Percentiles rank a stretch among this genome's conserved stretches.
Evolutionary conservation across 1,284 basidiomycete genomes (phyloP).

Genomic region (Microbotryum silenes-acaulis): DNA sequence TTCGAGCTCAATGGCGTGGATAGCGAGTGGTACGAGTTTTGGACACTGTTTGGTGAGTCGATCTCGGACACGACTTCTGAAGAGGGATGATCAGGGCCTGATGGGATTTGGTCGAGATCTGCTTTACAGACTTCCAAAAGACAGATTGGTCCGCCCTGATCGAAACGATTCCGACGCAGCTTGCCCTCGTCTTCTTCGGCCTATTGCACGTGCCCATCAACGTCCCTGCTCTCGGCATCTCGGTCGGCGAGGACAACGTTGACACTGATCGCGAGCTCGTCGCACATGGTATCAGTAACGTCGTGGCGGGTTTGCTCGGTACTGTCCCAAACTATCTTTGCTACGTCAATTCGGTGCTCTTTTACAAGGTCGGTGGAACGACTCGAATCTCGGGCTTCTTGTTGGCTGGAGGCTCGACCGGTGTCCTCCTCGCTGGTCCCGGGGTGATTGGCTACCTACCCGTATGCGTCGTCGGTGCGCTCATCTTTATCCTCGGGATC

Average conservation of each 20-base stretch:
- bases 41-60: constrained; percentile 60
- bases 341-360: constrained; percentile 85
- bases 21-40: constrained; percentile 69
- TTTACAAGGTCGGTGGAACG: constrained; percentile 89
- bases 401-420: constrained; percentile 65
- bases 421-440: constrained; percentile 73
- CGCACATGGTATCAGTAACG: constrained; percentile 85
- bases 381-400: constrained; percentile 77
- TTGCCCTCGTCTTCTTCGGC: constrained; percentile 70
- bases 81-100: neutral
- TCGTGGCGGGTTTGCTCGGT: constrained; percentile 70
- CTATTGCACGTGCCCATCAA: constrained; percentile 90
- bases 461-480: constrained; percentile 53
- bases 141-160: constrained; percentile 51
- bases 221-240: constrained; percentile 86
- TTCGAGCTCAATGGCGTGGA: constrained; percentile 67
- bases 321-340: constrained; percentile 50
- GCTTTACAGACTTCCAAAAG: constrained; percentile 51
- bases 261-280: constrained; percentile 89
- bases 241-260: constrained; percentile 76
- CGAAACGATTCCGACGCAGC: constrained; percentile 44
- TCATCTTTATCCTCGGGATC: constrained; percentile 91
- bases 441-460: constrained; percentile 77
- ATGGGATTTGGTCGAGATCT: neutral
- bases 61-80: neutral